Evolutionary conservation across 139 green algal species (phyloP).

Genomic region (Bryopsis sp.): DNA sequence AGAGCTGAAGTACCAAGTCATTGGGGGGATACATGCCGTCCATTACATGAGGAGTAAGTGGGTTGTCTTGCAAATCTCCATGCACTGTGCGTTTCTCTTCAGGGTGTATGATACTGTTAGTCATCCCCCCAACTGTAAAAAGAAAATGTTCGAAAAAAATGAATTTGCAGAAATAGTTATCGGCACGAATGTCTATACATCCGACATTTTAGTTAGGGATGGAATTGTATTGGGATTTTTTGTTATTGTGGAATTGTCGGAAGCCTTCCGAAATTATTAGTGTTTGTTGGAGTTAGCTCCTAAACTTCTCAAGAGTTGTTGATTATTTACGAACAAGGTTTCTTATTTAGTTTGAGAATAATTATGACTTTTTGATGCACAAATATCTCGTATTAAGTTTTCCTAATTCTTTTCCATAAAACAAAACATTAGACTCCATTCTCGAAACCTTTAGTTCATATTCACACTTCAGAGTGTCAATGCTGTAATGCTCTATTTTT

Average conservation of each 20-base stretch:
- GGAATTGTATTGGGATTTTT: too few relatives aligned
- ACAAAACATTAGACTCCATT: neutral
- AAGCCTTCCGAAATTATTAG: too few relatives aligned
- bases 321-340: too few relatives aligned
- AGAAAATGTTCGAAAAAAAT: neutral
- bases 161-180: too few relatives aligned
- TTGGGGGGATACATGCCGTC: constrained; percentile 74
- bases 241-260: too few relatives aligned
- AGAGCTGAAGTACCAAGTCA: constrained; percentile 70
- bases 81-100: neutral
- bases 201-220: too few relatives aligned
- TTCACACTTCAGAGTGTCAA: neutral
- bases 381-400: neutral
- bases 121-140: too few relatives aligned
- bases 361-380: neutral
- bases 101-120: neutral
- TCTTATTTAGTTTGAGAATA: neutral
- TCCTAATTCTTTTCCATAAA: neutral
- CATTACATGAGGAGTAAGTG: constrained; percentile 73
- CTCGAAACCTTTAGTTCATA: neutral
- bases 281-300: too few relatives aligned
- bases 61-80: neutral
- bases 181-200: too few relatives aligned
- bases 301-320: too few relatives aligned
- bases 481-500: neutral